Evolutionary conservation across 116 monocot species (phyloP), one percentile per base, ranked within the genome.

Genomic region (Zostera marina): DNA sequence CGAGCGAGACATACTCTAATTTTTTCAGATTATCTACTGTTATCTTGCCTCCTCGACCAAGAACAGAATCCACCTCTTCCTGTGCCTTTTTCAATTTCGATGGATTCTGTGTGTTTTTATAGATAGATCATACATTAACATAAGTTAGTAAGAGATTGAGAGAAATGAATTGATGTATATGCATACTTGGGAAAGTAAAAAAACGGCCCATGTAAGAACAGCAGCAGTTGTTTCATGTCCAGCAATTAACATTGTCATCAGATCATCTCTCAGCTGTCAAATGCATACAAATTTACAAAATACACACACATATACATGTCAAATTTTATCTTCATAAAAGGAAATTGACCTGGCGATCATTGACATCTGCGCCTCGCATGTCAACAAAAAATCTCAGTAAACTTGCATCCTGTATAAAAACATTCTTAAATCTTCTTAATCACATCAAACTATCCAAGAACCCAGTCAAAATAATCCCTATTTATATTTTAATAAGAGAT

Each of bases 141-240:
- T n/a, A 21, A 19, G 5, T 19, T 43, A n/a, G n/a, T 42, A 41
- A 9, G 20, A 59, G n/a, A 6, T 19, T n/a, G 42, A 20, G 19
- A 43, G 12, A 38, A 59, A 14, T 12, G n/a, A 47, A 46, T 47
- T n/a, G 43, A 60, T 47, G 14, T 11, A 58, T 13, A 52, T 58
- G 8, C 57, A 57, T 77, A 90, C 98, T 78, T 99, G 83, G 54
- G 91, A 74, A 71, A 99, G 86, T 22, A 99, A 72, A 63, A 81
- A 99, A 73, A 79, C 49, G 52, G 99, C 64, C 99, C 99, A 99
- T 9, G 99, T 99, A 55, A 99, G 87, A 72, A 99, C 99, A 74
- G 99, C 91, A 63, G 99, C 87, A 60, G 99, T 99, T 67, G 99
- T 99, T 84, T 99, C 99, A 72, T 99, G 99, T 16, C 99, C 99